Conservation (phyloP, 2,329 filamentous ascomycete genomes). For the Xylariaceae sp. region DNA sequence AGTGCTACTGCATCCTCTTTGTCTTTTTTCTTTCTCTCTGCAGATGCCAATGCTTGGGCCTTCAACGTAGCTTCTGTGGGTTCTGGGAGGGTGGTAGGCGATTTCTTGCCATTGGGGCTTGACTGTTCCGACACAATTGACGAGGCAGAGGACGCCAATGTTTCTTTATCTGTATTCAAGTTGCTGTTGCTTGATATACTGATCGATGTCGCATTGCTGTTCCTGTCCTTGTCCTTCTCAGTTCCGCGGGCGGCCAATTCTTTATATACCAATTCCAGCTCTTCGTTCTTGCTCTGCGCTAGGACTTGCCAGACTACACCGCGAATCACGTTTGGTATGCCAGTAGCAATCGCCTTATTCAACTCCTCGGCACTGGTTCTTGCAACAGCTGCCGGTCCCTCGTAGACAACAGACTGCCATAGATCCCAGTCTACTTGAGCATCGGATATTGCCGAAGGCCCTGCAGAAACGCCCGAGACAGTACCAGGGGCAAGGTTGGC, state of each 20-base stretch:
- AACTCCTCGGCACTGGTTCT: slow-evolving; percentile 85
- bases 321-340: slow-evolving; percentile 90
- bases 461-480: slow-evolving; percentile 73
- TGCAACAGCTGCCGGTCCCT: slow-evolving; percentile 84
- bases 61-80: slow-evolving; percentile 63
- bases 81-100: slow-evolving; percentile 55
- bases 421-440: slow-evolving; percentile 95
- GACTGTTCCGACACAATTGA: slow-evolving; percentile 79
- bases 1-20: slow-evolving; percentile 73
- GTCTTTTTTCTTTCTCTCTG: slow-evolving; percentile 70
- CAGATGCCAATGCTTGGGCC: slow-evolving; percentile 57
- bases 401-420: slow-evolving; percentile 94
- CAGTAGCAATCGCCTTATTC: slow-evolving; percentile 84
- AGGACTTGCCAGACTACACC: slow-evolving; percentile 99
- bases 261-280: slow-evolving; percentile 80
- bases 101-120: slow-evolving; percentile 47
- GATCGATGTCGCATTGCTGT: slow-evolving; percentile 47
- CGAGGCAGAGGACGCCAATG: slow-evolving; percentile 72
- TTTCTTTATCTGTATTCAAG: slow-evolving; percentile 60
- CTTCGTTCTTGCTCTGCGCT: slow-evolving; percentile 90
- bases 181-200: slow-evolving; percentile 51
- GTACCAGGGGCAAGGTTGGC: slow-evolving; percentile 76
- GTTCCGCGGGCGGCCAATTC: slow-evolving; percentile 77
- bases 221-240: slow-evolving; percentile 67
- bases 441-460: slow-evolving; percentile 66